These are phyloP conservation scores for Mucor piriformis DNA, from an alignment of 371 early-diverging fungal genomes.

Conservation along the genomic window DNA sequence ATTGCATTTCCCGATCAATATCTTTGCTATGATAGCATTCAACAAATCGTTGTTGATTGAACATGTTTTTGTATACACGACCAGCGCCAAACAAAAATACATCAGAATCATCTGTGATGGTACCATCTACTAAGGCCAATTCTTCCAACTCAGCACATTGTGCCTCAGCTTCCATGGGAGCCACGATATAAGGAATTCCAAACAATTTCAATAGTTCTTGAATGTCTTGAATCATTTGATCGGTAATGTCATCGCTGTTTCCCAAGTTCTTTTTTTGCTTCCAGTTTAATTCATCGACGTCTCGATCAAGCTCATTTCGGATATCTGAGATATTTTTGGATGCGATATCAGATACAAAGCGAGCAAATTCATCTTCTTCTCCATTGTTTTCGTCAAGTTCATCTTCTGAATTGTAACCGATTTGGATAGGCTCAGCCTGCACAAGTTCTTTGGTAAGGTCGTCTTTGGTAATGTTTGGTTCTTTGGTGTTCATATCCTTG, in stretches of 20 bases:
- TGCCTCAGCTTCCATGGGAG: slow-evolving; percentile 98
- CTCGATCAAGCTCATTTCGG: slow-evolving; percentile 55
- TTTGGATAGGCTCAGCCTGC: not conserved
- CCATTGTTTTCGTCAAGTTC: slow-evolving; percentile 28
- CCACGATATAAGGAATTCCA: slow-evolving; percentile 93
- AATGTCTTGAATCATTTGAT: slow-evolving; percentile 74
- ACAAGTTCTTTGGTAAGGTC: not conserved
- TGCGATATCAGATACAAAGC: slow-evolving; percentile 56
- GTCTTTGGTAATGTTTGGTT: not conserved
- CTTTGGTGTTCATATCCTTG: too few species aligned
- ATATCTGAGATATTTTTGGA: slow-evolving; percentile 47
- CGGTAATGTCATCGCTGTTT: slow-evolving; percentile 67
- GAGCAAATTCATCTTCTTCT: slow-evolving; percentile 63
- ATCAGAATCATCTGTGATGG: slow-evolving; percentile 99
- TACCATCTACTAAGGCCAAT: slow-evolving; percentile 88
- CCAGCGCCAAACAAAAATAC: slow-evolving; percentile 95
- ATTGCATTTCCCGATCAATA: slow-evolving; percentile 69
- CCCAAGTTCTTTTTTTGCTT: slow-evolving; percentile 65
- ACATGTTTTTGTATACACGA: slow-evolving; percentile 95
- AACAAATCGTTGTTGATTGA: slow-evolving; percentile 86
- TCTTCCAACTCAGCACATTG: slow-evolving; percentile 90
- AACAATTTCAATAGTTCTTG: slow-evolving; percentile 86
- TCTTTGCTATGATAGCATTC: slow-evolving; percentile 76
- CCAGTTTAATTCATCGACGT: slow-evolving; percentile 59
- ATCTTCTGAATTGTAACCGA: slow-evolving; percentile 52